Conservation (phyloP, 805 yeast genomes). For the Lachancea kluyveri region DNA sequence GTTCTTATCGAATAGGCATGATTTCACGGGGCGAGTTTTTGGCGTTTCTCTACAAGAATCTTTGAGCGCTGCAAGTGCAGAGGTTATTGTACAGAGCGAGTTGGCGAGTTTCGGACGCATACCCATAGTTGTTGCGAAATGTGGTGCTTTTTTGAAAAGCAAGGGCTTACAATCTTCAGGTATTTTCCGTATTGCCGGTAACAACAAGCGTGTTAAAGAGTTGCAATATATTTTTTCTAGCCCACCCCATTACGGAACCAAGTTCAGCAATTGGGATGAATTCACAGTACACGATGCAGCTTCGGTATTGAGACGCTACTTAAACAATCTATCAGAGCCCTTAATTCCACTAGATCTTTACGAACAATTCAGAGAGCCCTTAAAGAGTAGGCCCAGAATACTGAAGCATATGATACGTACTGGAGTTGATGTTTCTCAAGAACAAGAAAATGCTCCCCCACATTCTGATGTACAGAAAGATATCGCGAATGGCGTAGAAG, state of each 20-base stretch:
- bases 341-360: conserved; percentile 74
- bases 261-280: conserved; percentile 77
- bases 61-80: conserved; percentile 57
- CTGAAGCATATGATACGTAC: conserved; percentile 51
- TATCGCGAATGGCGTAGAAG: conserved; percentile 10
- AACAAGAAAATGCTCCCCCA: too few species aligned
- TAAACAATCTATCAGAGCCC: conserved; percentile 89
- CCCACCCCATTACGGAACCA: conserved; percentile 87
- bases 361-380: conserved; percentile 72
- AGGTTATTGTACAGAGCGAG: conserved; percentile 55
- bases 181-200: conserved; percentile 88
- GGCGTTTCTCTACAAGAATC: conserved; percentile 75
- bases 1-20: conserved; percentile 32
- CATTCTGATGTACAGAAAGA: too few species aligned
- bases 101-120: conserved; percentile 78
- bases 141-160: conserved; percentile 79
- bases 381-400: conserved; percentile 58
- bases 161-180: conserved; percentile 81
- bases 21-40: conserved; percentile 49
- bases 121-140: conserved; percentile 92
- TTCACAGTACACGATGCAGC: conserved; percentile 97
- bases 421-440: background rate
- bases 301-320: conserved; percentile 74
- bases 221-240: conserved; percentile 76
- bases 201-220: conserved; percentile 80